Evolutionary conservation across 2,329 filamentous ascomycete species (phyloP), one percentile per base, ranked within the genome.

Genomic region (Aspergillus carbonarius): DNA sequence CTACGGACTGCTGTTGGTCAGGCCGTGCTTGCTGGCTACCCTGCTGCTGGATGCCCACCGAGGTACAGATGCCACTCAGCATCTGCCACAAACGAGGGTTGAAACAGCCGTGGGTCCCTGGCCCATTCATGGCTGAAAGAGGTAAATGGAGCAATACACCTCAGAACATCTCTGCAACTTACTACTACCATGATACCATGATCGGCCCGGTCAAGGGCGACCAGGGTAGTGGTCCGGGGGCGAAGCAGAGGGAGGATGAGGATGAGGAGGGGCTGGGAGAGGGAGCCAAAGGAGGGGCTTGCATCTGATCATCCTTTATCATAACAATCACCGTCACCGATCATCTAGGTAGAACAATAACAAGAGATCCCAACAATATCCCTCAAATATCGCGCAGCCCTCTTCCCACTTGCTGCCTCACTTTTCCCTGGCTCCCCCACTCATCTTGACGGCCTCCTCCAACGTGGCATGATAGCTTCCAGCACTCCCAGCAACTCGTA

Each of bases 401-500:
- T 25, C 42, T 23, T 23, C 5, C 13, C 20, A 47, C 42, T 47
- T 47, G 42, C 23, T 47, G 42, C 23, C 42, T 47, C 42, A 47
- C 42, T 47, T 47, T 47, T 10, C 23, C 15, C 23, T 23, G 39
- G 10, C 39, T 42, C 20, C 18, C 20, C 20, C 17, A 42, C 39
- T 13, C 39, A 42, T 10, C 39, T 42, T 18, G 18, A 42, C 39
- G 10, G 23, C 39, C 42, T 46, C 5, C 23, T 27, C 18, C 42
- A 47, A 47, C 42, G 42, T 47, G 42, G 42, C 42, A 27, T 47
- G 42, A 47, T 47, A 47, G 42, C 42, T 47, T 30, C 42, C 42
- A 25, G 7, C 42, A 9, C 13, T 13, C 23, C 39, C 18, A 10
- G 7, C 39, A 18, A 42, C 39, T 23, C 10, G 30, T 32, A 32